A percentile compares a stretch with the other conserved stretches of the same genome.
phyloP scores from a whole-genome alignment of 2,329 filamentous ascomycete species.

The Aspergillus glaucus region DNA sequence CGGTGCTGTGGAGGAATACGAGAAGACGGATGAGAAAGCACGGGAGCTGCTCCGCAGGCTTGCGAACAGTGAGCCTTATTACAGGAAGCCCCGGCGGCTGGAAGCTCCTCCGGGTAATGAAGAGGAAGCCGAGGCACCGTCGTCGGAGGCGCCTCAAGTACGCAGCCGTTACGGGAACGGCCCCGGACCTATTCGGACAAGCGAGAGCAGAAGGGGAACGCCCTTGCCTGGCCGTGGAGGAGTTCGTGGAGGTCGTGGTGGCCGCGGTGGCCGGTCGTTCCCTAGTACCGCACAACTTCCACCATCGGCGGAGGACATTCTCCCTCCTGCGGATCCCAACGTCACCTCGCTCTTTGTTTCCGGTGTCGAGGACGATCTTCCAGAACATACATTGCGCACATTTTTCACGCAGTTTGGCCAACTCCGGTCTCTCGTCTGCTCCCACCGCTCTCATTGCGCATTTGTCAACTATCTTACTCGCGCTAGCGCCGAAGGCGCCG shows the following conservation, averaged over 20 bases:
- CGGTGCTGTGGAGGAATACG: constrained; percentile 79
- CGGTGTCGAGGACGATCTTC: constrained; percentile 90
- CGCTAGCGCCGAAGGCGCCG: constrained; percentile 77
- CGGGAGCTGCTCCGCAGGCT: constrained; percentile 77
- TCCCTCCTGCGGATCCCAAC: constrained; percentile 74
- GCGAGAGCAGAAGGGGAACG: constrained; percentile 45
- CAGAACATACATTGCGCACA: constrained; percentile 82
- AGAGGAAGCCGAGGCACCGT: constrained; percentile 36
- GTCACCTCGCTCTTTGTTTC: constrained; percentile 93
- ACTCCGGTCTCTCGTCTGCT: constrained; percentile 88
- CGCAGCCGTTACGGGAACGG: constrained; percentile 38
- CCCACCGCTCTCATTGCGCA: constrained; percentile 93
- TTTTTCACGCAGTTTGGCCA: constrained; percentile 87
- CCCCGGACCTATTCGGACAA: constrained; percentile 68
- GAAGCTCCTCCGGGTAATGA: constrained; percentile 47
- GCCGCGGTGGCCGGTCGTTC: constrained; percentile 53
- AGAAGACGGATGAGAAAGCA: constrained; percentile 95
- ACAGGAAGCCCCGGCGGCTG: constrained; percentile 75
- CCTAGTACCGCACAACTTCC: constrained; percentile 67
- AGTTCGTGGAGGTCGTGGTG: constrained; percentile 41
- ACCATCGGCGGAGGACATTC: constrained; percentile 75
- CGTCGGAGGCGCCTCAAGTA: constrained; percentile 36
- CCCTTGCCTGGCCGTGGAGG: constrained; percentile 40
- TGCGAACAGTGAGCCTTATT: constrained; percentile 91
- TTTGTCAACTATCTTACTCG: constrained; percentile 91